Evolutionary conservation across 176 grass and related monocot genomes (phyloP), one percentile per base, ranked within the genome.

Genomic region (Rhynchospora tenuis): DNA sequence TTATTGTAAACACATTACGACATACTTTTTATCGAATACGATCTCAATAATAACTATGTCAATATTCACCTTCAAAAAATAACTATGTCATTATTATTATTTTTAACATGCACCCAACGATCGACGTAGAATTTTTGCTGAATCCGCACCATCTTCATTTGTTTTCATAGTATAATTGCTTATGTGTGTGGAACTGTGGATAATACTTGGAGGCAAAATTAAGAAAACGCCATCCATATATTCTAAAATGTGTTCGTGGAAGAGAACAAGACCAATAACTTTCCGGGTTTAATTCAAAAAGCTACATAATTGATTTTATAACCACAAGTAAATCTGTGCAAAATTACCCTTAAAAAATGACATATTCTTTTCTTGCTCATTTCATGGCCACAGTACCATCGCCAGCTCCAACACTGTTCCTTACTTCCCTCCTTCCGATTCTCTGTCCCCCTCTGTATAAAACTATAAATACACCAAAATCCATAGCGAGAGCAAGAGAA

Each of bases 331-430:
- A 63, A 65, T 27, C 12, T 65, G 44, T 65, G 44, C 58, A 47
- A 24, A 29, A 65, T 17, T 11, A 65, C 23, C 79, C 79, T 82
- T 14, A 59, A 45, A 45, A 81, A 64, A 48, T 38, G 16, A 65
- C 12, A 82, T 64, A 66, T 82, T 67, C 60, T 3, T 82, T 82
- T 2, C 79, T 81, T 81, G 1, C 76, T 22, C 28, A 22, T 56
- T 63, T 10, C 54, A 80, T 80, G 9, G n/a, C 9, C 1, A 81
- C 9, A 42, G 28, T 13, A 31, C 54, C 7, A 24, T 14, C n/a
- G 48, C 78, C 78, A 80, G 33, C 59, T 62, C 46, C 24, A 81
- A 9, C 51, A 59, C 78, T 62, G 78, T 66, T 50, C 80, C 28
- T 82, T 82, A 3, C 80, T 82, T 82, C 59, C 43, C 42, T 50